Conservation (phyloP, 1,139 yeast species). For the Taphrina betulina region DNA sequence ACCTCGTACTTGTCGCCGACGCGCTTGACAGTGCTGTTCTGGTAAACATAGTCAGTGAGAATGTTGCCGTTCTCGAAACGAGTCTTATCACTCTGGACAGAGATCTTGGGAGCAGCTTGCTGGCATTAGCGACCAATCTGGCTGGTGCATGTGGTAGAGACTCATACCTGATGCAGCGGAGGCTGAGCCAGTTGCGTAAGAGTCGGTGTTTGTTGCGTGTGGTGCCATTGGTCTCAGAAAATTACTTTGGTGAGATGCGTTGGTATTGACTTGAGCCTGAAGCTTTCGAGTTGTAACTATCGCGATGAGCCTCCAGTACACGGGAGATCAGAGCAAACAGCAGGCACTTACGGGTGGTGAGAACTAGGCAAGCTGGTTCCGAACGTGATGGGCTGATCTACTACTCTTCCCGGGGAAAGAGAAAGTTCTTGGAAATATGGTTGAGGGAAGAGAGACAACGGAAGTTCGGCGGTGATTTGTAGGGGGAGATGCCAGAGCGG, state of each 20-base stretch:
- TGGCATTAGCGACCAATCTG: too few relatives aligned
- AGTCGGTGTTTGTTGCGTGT: slow-evolving; percentile 40
- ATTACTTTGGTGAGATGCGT: slow-evolving; percentile 21
- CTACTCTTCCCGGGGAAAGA: neutral
- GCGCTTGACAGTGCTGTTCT: slow-evolving; percentile 60
- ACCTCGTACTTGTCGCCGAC: slow-evolving; percentile 60
- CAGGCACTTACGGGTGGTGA: slow-evolving; percentile 7
- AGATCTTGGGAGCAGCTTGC: slow-evolving; percentile 64
- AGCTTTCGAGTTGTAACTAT: slow-evolving; percentile 8
- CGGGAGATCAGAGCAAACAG: too few relatives aligned
- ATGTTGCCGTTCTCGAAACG: slow-evolving; percentile 54
- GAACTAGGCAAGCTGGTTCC: slow-evolving; percentile 29
- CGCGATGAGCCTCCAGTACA: too few relatives aligned
- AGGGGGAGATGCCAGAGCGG: too few relatives aligned
- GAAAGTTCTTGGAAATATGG: too few relatives aligned
- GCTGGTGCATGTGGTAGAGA: too few relatives aligned
- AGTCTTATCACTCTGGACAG: slow-evolving; percentile 30
- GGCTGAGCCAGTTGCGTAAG: slow-evolving; percentile 41
- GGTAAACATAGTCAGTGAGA: slow-evolving; percentile 65
- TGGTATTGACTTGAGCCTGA: slow-evolving; percentile 20
- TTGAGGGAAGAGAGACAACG: too few relatives aligned
- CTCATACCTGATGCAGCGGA: too few relatives aligned
- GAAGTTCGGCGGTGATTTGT: too few relatives aligned
- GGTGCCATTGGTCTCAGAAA: slow-evolving; percentile 45
- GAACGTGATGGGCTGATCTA: slow-evolving; percentile 20